Evolutionary conservation across 805 yeast genomes (phyloP).

Genomic region (Yamadazyma akitaensis): DNA sequence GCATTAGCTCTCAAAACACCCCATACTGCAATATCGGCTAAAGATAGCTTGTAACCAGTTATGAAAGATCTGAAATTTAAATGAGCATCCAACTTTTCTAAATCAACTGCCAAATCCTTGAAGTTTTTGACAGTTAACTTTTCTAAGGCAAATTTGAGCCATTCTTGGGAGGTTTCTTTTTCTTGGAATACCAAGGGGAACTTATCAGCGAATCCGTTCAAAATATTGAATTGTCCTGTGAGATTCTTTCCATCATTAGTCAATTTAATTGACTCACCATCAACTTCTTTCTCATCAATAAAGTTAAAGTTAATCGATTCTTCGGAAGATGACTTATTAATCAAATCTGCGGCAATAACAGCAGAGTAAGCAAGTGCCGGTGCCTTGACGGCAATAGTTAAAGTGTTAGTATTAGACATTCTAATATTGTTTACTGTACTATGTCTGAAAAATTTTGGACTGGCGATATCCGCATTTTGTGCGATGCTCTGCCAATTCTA

Average conservation of each 20-base stretch:
- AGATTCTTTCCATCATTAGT: constrained; percentile 41
- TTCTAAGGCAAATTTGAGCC: constrained; percentile 66
- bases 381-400: constrained; percentile 83
- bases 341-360: constrained; percentile 72
- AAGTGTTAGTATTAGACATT: constrained; percentile 43
- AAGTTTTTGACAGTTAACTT: constrained; percentile 81
- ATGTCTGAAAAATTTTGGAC: constrained; percentile 6
- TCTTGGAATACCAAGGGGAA: constrained; percentile 46
- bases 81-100: constrained; percentile 78
- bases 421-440: not conserved
- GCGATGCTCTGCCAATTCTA: not conserved
- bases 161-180: constrained; percentile 45
- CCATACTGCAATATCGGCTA: constrained; percentile 89
- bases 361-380: constrained; percentile 76
- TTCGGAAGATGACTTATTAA: constrained; percentile 44
- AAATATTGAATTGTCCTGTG: constrained; percentile 42
- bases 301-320: constrained; percentile 57
- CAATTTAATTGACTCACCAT: constrained; percentile 45
- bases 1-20: constrained; percentile 92
- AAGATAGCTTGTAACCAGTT: constrained; percentile 60
- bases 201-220: constrained; percentile 48
- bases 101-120: constrained; percentile 72
- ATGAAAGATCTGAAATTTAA: constrained; percentile 82
- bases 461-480: not conserved
- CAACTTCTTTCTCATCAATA: constrained; percentile 62